Evolutionary conservation across 2,329 filamentous ascomycete genomes (phyloP).

Genomic region (Ustulina deusta): DNA sequence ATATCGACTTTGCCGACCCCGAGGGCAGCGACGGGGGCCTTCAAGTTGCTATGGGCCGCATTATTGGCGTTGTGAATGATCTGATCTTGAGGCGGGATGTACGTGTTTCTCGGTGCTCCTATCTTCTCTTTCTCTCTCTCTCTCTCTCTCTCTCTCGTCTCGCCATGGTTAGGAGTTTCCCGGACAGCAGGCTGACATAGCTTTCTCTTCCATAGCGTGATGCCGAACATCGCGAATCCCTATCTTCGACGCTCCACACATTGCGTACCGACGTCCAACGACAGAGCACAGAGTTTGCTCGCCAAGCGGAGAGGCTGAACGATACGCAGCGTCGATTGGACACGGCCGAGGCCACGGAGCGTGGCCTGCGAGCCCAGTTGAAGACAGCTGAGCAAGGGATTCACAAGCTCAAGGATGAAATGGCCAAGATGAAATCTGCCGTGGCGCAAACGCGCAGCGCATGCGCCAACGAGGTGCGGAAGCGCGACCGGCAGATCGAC

Average conservation of each 20-base stretch:
- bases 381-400: conserved; percentile 79
- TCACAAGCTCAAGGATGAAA: conserved; percentile 85
- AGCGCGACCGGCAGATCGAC: conserved; percentile 89
- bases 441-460: conserved; percentile 86
- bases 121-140: neutral
- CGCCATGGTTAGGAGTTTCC: neutral
- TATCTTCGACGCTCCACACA: conserved; percentile 81
- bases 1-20: conserved; percentile 85
- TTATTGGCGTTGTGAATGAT: conserved; percentile 95
- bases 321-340: conserved; percentile 69
- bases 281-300: conserved; percentile 75
- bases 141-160: neutral
- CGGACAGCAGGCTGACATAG: conserved; percentile 13
- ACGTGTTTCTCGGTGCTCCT: conserved; percentile 51
- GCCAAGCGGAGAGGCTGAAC: conserved; percentile 65
- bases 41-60: conserved; percentile 78
- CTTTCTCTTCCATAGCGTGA: conserved; percentile 73
- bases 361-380: conserved; percentile 75
- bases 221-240: conserved; percentile 85
- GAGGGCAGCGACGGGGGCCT: conserved; percentile 71
- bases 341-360: conserved; percentile 75
- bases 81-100: conserved; percentile 91
- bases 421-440: conserved; percentile 80
- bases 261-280: conserved; percentile 81
- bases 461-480: conserved; percentile 90